Base-by-base conservation (phyloP, 2,329 filamentous ascomycete species). In the Curvularia eragrostidis region DNA sequence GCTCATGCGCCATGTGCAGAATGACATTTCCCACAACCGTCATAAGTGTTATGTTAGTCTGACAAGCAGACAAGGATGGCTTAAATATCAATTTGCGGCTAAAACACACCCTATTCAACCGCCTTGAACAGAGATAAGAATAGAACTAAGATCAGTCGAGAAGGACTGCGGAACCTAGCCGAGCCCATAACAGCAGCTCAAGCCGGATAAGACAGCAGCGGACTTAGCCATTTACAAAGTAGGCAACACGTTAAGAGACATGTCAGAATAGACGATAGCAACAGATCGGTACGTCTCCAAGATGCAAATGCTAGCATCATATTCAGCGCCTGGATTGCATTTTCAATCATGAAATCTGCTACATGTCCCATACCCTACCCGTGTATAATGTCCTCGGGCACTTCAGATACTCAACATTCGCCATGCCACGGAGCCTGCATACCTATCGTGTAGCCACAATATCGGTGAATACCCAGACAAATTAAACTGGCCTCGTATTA, bases 1-100 rank as follows among this genome's bases (percentile, higher is more conserved):
- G 52, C 41, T 47, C 32, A 28, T 13, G 36, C 42, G 47, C 13
- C 18, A 39, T 49, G 5, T 53, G 47, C 44, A 30, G 18, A 47
- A 13, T 28, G 18, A 5, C 13, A 46, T 18, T 48, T 23, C 39
- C 41, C 41, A 19, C 34, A 30, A 36, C 39, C 19, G 26, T 41
- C 15, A 15, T 32, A 18, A 18, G 15, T 36, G 28, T 36, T 12
- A 30, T 51, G 32, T 15, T 26, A 30, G 47, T 48, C 47, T 50
- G 46, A 39, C 30, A 38, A 46, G 47, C 10, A 21, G 51, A 55
- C 67, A 62, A 44, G 65, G 64, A 46, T 62, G 26, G 24, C 38
- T 50, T 53, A 32, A 39, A 54, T 46, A 32, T 55, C 61, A 72
- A 69, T 71, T 54, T 72, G 59, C 68, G 69, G 69, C 46, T 71